Conservation (phyloP, 495 filamentous ascomycete species). For the Tetracladium marchalianum region DNA sequence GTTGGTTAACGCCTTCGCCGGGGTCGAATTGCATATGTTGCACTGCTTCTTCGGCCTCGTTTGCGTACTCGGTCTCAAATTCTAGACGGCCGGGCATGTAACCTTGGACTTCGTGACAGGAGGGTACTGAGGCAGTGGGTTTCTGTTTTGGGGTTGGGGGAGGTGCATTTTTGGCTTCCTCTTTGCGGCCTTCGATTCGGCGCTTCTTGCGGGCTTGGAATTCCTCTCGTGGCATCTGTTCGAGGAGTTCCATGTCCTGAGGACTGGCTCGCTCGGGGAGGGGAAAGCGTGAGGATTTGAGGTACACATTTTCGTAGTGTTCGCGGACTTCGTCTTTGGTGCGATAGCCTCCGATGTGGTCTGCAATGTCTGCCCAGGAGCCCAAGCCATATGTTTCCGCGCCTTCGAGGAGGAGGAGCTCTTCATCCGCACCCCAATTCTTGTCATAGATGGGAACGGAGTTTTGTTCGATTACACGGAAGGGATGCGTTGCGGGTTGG, state of each 20-base stretch:
- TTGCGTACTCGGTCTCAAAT: slow-evolving; percentile 95
- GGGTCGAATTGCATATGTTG: slow-evolving; percentile 98
- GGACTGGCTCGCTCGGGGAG: slow-evolving; percentile 78
- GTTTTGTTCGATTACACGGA: slow-evolving; percentile 93
- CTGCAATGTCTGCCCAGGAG: slow-evolving; percentile 95
- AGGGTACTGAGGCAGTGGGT: slow-evolving; percentile 83
- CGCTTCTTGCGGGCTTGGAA: slow-evolving; percentile 93
- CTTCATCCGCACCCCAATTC: slow-evolving; percentile 97
- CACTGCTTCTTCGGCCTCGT: slow-evolving; percentile 96
- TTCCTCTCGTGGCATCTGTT: slow-evolving; percentile 75
- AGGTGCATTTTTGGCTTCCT: slow-evolving; percentile 73
- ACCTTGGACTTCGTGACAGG: slow-evolving; percentile 95
- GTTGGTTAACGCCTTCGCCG: slow-evolving; percentile 77
- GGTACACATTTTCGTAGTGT: slow-evolving; percentile 83
- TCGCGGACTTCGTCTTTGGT: slow-evolving; percentile 90
- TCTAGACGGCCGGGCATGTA: slow-evolving; percentile 98
- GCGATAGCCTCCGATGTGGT: slow-evolving; percentile 93
- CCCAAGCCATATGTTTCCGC: slow-evolving; percentile 96
- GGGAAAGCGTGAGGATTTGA: slow-evolving; percentile 75
- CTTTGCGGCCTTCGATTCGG: slow-evolving; percentile 85
- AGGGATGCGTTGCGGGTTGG: slow-evolving; percentile 74
- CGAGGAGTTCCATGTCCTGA: slow-evolving; percentile 62
- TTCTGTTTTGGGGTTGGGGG: slow-evolving; percentile 87
- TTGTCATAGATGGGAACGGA: slow-evolving; percentile 90
- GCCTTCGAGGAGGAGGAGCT: slow-evolving; percentile 83